Evolutionary conservation across 495 filamentous ascomycete genomes (phyloP), one percentile per base, ranked within the genome.

Genomic region (Talaromyces liani): DNA sequence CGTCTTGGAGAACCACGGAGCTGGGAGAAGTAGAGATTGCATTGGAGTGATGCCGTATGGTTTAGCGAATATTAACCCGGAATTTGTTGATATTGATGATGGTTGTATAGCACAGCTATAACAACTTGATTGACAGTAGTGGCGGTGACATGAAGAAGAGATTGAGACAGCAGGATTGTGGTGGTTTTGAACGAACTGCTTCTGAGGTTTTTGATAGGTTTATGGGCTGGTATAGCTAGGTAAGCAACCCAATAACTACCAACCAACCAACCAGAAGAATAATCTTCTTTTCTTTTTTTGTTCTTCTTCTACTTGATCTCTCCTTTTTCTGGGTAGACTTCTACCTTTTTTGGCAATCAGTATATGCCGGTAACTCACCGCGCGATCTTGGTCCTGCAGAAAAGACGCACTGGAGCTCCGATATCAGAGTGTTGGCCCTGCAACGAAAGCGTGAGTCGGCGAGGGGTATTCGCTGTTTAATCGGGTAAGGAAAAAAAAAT

Each of bases 1-100:
- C 62, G 74, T 63, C 29, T 73, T 68, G 67, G 72, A 71, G 66
- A 78, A 74, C 70, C 76, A 75, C 65, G 76, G 72, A 63, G 76
- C 76, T 61, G 76, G 74, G 67, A 80, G 76, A 67, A 78, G 72
- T 73, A 80, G 71, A 69, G 78, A 79, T 79, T 79, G 78, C 78
- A 80, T 80, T 74, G 73, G 75, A 71, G 54, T 57, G 62, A 39
- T 49, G 53, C 33, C 24, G 62, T 58, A 9, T 54, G 31, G n/a
- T 8, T 51, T 57, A 29, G 56, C 27, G 12, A 20, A 20, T 49
- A 20, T 20, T 16, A 10, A 33, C 16, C 56, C 56, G n/a, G 56
- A 20, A 14, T 20, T 25, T 22, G 14, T 58, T 20, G 27, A 58
- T 58, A 10, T 31, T 33, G 59, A 61, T 10, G 24, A 24, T 62